Base-by-base conservation (phyloP, 2,329 filamentous ascomycete species). In the Venturia oleaginea region DNA sequence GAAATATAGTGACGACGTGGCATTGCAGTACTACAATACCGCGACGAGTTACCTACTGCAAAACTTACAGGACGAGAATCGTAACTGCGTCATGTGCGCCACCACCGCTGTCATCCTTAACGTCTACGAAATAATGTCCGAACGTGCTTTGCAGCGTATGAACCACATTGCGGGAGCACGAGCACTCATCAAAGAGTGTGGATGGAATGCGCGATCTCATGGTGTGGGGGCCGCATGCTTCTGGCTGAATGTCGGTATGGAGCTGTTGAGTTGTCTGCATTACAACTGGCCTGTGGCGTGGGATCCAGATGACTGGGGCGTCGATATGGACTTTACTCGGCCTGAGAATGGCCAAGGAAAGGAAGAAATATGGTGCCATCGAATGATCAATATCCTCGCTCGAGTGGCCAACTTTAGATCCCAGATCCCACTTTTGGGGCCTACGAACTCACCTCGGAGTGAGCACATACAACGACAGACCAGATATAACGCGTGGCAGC, bases 81-180 rank as follows among this genome's bases (percentile, higher is more conserved):
- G 92, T 65, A 88, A 96, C 72, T 91, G 87, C 0, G 85, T 88
- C 34, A 86, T 96, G 63, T 96, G 92, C 73, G 91, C 92, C 8
- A 90, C 89, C 0, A 91, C 91, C 0, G 92, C 93, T 2, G 88
- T 96, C 17, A 88, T 96, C 8, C 82, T 97, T 38, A 93, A 96
- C 69, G 89, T 96, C 3, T 97, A 95, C 76, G 92, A 97, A 74
- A 88, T 92, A 69, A 96, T 97, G 91, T 91, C 86, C 60, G 89
- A 93, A 71, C 85, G 85, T 68, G 86, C 89, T 5, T 80, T 87
- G 43, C 86, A 91, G 69, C 83, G 89, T n/a, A 93, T 94, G 87
- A 92, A 90, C 69, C 92, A 96, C 71, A 92, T 93, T 68, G 88
- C 89, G 0, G 91, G 91, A 5, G 91, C 91, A 11, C 84, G 91